Evolutionary conservation across 345 rosid genomes (phyloP).

Genomic region (Mangifera indica): DNA sequence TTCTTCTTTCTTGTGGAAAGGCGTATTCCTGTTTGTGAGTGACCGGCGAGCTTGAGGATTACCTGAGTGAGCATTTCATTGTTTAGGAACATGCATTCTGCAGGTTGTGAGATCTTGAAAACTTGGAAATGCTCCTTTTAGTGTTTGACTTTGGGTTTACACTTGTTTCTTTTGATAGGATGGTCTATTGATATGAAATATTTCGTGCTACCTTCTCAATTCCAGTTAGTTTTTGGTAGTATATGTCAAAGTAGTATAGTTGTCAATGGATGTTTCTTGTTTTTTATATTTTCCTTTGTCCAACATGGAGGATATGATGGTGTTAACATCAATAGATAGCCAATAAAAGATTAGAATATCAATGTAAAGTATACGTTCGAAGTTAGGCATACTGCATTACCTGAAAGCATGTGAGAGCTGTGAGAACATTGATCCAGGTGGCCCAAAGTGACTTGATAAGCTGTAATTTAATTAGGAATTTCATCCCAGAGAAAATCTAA

Average conservation of each 20-base stretch:
- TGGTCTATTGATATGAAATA: background rate
- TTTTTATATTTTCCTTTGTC: no score
- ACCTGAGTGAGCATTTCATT: background rate
- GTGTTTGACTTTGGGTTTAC: background rate
- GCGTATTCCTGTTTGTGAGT: background rate
- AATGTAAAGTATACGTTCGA: constrained; percentile 7
- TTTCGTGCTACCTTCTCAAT: background rate
- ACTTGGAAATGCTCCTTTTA: background rate
- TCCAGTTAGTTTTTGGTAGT: background rate
- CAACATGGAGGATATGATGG: background rate
- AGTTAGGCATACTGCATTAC: background rate
- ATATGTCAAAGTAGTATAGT: background rate
- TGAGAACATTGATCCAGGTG: background rate
- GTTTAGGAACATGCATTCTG: background rate
- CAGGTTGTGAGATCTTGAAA: constrained; percentile 3
- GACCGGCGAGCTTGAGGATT: no score
- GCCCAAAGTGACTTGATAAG: background rate
- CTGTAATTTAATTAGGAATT: background rate
- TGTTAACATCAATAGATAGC: background rate
- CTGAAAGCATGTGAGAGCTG: background rate
- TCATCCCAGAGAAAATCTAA: background rate
- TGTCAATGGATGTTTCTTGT: background rate
- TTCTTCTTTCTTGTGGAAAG: background rate
- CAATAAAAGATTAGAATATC: background rate
- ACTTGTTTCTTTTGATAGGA: no score